A percentile compares a stretch with the other conserved stretches of the same genome.
Evolutionary conservation across 2,329 filamentous ascomycete species (phyloP).

Genomic region (Nigrospora oryzae): DNA sequence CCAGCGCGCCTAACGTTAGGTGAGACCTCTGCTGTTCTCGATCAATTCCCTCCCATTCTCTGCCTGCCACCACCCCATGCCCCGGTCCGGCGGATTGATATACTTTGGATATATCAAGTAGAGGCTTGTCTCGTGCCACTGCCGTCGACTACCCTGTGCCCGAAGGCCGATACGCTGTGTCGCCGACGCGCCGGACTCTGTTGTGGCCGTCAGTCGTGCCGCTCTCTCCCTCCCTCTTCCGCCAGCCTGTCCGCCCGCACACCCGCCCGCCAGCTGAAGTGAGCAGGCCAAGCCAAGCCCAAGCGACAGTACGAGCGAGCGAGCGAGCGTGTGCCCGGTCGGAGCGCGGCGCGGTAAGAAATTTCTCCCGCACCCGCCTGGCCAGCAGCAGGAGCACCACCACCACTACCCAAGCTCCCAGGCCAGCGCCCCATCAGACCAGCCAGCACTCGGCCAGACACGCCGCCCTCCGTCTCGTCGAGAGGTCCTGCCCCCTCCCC

Average conservation of each 20-base stretch:
- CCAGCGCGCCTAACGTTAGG: slow-evolving; percentile 16
- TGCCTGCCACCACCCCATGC: slow-evolving; percentile 2
- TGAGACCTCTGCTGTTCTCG: slow-evolving; percentile 13
- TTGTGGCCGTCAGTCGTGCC: background rate
- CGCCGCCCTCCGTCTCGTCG: too few species aligned
- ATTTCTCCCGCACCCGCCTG: background rate
- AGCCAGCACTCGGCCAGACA: too few species aligned
- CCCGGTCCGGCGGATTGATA: slow-evolving; percentile 6
- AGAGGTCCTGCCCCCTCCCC: too few species aligned
- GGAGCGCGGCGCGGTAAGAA: slow-evolving; percentile 1
- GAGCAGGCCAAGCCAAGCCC: too few species aligned
- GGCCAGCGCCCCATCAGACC: too few species aligned
- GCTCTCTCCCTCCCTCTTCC: background rate
- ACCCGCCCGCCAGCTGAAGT: too few species aligned
- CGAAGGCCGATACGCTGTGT: slow-evolving; percentile 9
- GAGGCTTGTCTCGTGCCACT: slow-evolving; percentile 17
- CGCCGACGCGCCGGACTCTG: background rate
- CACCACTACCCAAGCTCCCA: too few species aligned
- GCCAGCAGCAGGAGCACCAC: background rate
- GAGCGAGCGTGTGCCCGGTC: background rate
- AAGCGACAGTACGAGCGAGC: too few species aligned
- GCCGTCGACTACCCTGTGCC: slow-evolving; percentile 6
- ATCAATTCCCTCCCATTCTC: slow-evolving; percentile 7
- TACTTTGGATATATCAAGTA: slow-evolving; percentile 11
- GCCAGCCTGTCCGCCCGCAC: background rate